Conservation (phyloP, 2,329 filamentous ascomycete genomes). For the Leptographium flavum region DNA sequence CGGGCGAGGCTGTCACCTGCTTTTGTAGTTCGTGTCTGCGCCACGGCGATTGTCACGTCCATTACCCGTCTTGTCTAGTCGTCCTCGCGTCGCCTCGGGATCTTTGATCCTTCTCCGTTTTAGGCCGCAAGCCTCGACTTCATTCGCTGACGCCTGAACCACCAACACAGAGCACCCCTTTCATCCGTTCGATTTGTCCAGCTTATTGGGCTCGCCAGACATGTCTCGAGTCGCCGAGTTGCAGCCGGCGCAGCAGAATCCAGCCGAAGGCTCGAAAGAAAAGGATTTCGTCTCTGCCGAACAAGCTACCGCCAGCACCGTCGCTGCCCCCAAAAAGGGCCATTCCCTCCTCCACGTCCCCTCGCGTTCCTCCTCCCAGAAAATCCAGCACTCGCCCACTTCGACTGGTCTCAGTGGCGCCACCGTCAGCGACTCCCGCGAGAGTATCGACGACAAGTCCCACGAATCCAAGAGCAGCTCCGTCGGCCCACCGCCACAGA, state of each 20-base stretch:
- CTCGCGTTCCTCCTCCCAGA: conserved; percentile 48
- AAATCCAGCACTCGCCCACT: conserved; percentile 43
- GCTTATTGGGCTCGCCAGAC: conserved; percentile 5
- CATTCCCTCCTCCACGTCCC: conserved; percentile 42
- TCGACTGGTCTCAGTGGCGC: conserved; percentile 45
- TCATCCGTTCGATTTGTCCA: conserved; percentile 1
- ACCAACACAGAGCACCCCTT: not conserved
- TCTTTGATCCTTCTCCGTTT: not conserved
- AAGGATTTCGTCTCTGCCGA: conserved; percentile 26
- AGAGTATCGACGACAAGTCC: conserved; percentile 49
- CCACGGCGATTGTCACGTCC: not conserved
- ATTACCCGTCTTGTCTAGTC: too few relatives aligned
- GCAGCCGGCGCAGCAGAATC: conserved; percentile 16
- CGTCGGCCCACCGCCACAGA: conserved; percentile 40
- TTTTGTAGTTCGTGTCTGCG: not conserved
- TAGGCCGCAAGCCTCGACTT: not conserved
- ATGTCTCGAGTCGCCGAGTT: conserved; percentile 22
- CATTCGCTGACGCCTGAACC: not conserved
- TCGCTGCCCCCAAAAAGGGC: conserved; percentile 28
- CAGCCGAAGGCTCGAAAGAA: conserved; percentile 27
- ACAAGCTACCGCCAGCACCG: conserved; percentile 16
- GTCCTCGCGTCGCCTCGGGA: not conserved
- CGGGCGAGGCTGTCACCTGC: not conserved
- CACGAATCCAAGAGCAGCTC: conserved; percentile 54
- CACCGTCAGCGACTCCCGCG: conserved; percentile 43